Base-by-base conservation (phyloP, 805 yeast species). In the Lipomyces chichibuensis region DNA sequence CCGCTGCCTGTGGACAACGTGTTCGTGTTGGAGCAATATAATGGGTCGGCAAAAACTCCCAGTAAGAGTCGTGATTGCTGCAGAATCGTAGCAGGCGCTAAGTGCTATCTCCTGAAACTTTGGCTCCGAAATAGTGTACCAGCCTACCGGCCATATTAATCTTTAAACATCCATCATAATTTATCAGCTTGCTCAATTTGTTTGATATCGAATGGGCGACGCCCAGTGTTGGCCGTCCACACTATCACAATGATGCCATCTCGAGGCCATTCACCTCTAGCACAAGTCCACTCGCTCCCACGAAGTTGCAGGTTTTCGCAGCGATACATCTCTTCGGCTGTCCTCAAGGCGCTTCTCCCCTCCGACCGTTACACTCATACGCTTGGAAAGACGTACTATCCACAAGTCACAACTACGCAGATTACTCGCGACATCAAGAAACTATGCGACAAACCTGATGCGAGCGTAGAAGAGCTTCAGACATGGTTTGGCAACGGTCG, bases 401-500 rank as follows among this genome's bases (percentile, higher is more conserved):
- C 67, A 11, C 54, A 25, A 23, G 17, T 64, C 11, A 54, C 8
- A 6, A 27, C 56, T 4, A 33, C 63, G 37, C 17, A 53, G n/a
- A 37, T 64, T 33, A 17, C 37, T 11, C 56, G 33, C 14, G 66
- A 64, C n/a, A 8, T 64, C 14, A 53, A 25, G 20, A 27, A 39
- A 14, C n/a, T 64, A 14, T 20, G 39, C 32, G 6, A 35, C 51
- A 33, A 32, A 6, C 52, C 43, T 2, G 60, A 55, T 51, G 29
- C 27, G 6, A 63, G 62, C 37, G 35, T 17, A 9, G 59, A 27
- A 14, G 55, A 60, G 29, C 23, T 67, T 20, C 29, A 46, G 23
- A 46, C 43, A 37, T 17, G 25, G 43, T 65, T 39, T 60, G 70
- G 63, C 55, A 60, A 59, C 35, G 70, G 70, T 23, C 37, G 69